Evolutionary conservation across 2,329 filamentous ascomycete species (phyloP).

Genomic region (Tolypocladium tropicale): DNA sequence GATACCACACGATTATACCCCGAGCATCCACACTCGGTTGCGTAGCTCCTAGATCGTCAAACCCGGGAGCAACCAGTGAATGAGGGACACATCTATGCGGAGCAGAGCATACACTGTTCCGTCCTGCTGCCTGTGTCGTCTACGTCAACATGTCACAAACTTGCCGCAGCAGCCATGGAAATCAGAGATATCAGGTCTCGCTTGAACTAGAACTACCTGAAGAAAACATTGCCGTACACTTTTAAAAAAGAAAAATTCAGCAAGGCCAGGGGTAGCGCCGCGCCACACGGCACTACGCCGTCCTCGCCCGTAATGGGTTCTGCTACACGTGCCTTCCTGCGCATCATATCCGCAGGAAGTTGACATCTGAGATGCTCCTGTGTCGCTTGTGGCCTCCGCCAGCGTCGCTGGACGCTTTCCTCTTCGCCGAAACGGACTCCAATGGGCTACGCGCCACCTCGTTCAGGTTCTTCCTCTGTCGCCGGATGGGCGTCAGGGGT

Average conservation of each 20-base stretch:
- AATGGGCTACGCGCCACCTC: constrained; percentile 40
- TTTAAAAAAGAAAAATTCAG: too few relatives aligned
- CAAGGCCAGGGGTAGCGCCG: constrained; percentile 33
- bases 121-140: not conserved
- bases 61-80: too few relatives aligned
- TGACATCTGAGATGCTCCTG: constrained; percentile 48
- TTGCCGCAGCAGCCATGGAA: not conserved
- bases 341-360: constrained; percentile 33
- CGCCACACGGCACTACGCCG: constrained; percentile 24
- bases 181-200: not conserved
- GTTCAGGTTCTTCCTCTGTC: constrained; percentile 39
- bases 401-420: constrained; percentile 40
- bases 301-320: constrained; percentile 32
- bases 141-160: not conserved
- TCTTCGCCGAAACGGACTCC: constrained; percentile 38
- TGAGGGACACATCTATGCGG: too few relatives aligned
- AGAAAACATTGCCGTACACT: not conserved
- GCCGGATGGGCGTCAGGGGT: constrained; percentile 58
- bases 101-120: too few relatives aligned
- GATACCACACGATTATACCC: not conserved
- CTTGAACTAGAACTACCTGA: not conserved
- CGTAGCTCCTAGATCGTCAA: not conserved
- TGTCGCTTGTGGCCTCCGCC: constrained; percentile 42
- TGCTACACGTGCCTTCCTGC: constrained; percentile 1
- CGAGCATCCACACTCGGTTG: not conserved